Conservation (phyloP, 768 basidiomycete genomes). For the Hygrophorus pudorinus region DNA sequence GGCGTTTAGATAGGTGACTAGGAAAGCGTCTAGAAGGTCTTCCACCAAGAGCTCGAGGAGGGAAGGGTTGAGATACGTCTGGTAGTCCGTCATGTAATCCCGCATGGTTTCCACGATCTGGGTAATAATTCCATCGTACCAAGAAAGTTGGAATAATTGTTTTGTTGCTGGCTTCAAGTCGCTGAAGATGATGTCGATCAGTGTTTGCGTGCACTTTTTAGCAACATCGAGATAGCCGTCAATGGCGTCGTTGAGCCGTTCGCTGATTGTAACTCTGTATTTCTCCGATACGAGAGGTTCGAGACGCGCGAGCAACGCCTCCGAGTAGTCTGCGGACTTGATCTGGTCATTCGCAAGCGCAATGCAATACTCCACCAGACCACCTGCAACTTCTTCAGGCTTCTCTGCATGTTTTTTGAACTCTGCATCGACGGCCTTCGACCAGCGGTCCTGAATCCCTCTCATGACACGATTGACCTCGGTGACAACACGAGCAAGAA, state of each 20-base stretch:
- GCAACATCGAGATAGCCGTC: conserved; percentile 98
- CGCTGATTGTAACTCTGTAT: conserved; percentile 74
- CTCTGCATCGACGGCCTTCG: conserved; percentile 71
- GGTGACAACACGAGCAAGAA: conserved; percentile 81
- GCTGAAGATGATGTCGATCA: conserved; percentile 93
- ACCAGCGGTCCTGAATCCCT: conserved; percentile 80
- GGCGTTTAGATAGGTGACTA: conserved; percentile 83
- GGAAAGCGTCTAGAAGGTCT: conserved; percentile 84
- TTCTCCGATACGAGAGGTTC: conserved; percentile 92
- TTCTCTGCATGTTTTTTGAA: conserved; percentile 82
- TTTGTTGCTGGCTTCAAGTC: conserved; percentile 86
- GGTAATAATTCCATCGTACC: conserved; percentile 85
- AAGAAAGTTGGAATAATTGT: conserved; percentile 67
- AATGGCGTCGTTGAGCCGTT: conserved; percentile 89
- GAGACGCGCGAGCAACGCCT: conserved; percentile 73
- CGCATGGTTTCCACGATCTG: conserved; percentile 93
- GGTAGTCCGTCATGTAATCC: conserved; percentile 95
- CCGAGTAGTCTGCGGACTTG: conserved; percentile 90
- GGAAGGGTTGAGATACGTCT: conserved; percentile 81
- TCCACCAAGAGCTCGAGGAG: conserved; percentile 88
- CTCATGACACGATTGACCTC: conserved; percentile 90
- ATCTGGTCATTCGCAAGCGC: conserved; percentile 97
- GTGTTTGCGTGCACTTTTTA: conserved; percentile 90
- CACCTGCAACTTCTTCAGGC: conserved; percentile 78
- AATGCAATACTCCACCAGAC: conserved; percentile 91